Conservation (phyloP, 2,329 filamentous ascomycete species). For the Coleophoma cylindrospora region DNA sequence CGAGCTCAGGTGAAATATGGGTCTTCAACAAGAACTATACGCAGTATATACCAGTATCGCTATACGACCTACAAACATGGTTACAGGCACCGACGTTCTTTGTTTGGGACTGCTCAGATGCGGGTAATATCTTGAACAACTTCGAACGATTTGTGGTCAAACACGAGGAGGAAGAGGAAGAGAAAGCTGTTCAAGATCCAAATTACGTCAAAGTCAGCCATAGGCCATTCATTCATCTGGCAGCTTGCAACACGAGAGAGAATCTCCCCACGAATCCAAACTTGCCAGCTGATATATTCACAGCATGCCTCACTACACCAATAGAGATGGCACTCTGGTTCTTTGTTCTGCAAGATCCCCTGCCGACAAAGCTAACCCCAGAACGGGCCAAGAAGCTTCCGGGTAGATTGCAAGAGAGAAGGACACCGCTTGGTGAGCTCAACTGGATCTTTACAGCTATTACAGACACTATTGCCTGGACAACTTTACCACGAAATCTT, state of each 20-base stretch:
- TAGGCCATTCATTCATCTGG: constrained; percentile 76
- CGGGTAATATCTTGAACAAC: constrained; percentile 90
- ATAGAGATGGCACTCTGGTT: constrained; percentile 97
- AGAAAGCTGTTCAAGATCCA: constrained; percentile 70
- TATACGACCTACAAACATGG: constrained; percentile 95
- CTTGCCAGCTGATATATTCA: constrained; percentile 91
- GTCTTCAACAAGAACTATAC: constrained; percentile 99
- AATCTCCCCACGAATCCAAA: constrained; percentile 92
- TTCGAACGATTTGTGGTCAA: constrained; percentile 94
- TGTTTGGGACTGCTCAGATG: constrained; percentile 96
- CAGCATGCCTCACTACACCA: constrained; percentile 89
- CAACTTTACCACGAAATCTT: constrained; percentile 79
- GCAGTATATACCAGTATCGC: constrained; percentile 93
- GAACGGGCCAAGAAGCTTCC: constrained; percentile 86
- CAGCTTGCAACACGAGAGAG: constrained; percentile 85
- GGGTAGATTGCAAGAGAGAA: constrained; percentile 83
- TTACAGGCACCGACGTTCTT: constrained; percentile 92
- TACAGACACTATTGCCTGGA: constrained; percentile 98
- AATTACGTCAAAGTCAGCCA: constrained; percentile 74
- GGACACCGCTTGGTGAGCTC: constrained; percentile 89
- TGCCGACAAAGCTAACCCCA: constrained; percentile 62
- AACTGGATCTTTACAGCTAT: constrained; percentile 99
- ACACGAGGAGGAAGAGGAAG: constrained; percentile 83
- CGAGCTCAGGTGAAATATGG: constrained; percentile 95
- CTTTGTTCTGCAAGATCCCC: constrained; percentile 82